Conservation (phyloP, 2,329 filamentous ascomycete species). For the Fusarium sp. region DNA sequence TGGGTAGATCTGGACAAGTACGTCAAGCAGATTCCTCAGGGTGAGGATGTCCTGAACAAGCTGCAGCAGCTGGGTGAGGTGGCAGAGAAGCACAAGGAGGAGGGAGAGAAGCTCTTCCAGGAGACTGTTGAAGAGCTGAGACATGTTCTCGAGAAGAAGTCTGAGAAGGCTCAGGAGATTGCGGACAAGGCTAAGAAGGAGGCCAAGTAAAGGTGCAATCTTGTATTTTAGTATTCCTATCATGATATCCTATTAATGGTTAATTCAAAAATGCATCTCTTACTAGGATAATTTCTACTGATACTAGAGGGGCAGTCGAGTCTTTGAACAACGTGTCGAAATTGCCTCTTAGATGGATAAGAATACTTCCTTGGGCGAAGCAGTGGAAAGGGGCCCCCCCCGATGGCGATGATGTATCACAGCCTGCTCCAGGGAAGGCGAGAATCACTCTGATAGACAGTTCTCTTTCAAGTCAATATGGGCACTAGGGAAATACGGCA, state of each 20-base stretch:
- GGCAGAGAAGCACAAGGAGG: slow-evolving; percentile 73
- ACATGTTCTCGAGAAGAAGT: slow-evolving; percentile 71
- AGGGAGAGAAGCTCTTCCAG: slow-evolving; percentile 76
- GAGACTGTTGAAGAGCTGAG: slow-evolving; percentile 75
- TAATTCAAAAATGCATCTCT: not conserved
- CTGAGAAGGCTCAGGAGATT: slow-evolving; percentile 67
- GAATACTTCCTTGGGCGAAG: not conserved
- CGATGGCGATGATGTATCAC: not conserved
- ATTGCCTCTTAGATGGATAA: too few relatives aligned
- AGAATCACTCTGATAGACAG: not conserved
- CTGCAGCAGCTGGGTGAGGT: slow-evolving; percentile 72
- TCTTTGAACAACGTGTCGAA: not conserved
- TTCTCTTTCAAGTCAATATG: not conserved
- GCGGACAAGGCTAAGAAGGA: slow-evolving; percentile 64
- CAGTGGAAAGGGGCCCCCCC: not conserved
- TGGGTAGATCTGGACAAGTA: slow-evolving; percentile 68
- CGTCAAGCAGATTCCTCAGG: slow-evolving; percentile 72
- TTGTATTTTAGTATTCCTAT: not conserved
- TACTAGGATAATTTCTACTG: not conserved
- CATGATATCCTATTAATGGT: slow-evolving; percentile 3
- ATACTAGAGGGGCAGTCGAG: not conserved
- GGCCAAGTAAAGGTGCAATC: slow-evolving; percentile 45
- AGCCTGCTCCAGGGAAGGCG: not conserved
- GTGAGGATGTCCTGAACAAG: slow-evolving; percentile 72
- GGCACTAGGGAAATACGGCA: not conserved